These are phyloP conservation scores for Zymoseptoria tritici DNA, from an alignment of 2,329 filamentous ascomycete genomes.

Conservation along the genomic window DNA sequence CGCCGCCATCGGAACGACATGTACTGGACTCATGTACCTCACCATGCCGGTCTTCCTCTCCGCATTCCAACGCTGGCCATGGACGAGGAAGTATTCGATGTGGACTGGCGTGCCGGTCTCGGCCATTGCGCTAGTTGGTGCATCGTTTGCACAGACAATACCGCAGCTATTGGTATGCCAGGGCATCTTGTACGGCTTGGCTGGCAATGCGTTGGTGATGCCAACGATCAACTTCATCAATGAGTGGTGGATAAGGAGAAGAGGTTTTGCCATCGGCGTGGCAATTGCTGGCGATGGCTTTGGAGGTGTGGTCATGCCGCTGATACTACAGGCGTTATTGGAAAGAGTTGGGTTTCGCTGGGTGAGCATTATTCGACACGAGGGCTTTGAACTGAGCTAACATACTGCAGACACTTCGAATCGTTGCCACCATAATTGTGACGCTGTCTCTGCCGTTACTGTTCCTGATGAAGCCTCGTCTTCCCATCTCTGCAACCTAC, in stretches of 20 bases:
- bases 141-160: slow-evolving; percentile 32
- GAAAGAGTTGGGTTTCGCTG: slow-evolving; percentile 33
- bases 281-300: slow-evolving; percentile 39
- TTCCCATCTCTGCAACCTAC: slow-evolving; percentile 19
- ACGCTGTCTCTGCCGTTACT: slow-evolving; percentile 6
- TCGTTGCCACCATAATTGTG: slow-evolving; percentile 13
- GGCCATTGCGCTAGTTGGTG: slow-evolving; percentile 29
- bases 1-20: slow-evolving; percentile 39
- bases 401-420: slow-evolving; percentile 9
- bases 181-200: slow-evolving; percentile 33
- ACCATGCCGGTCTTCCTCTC: slow-evolving; percentile 35
- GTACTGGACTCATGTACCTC: slow-evolving; percentile 39
- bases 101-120: slow-evolving; percentile 33
- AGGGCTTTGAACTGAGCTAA: background rate
- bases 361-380: slow-evolving; percentile 4
- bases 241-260: slow-evolving; percentile 21
- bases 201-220: slow-evolving; percentile 15
- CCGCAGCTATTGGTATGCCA: slow-evolving; percentile 34
- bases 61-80: slow-evolving; percentile 32
- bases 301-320: slow-evolving; percentile 40
- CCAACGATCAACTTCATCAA: slow-evolving; percentile 13
- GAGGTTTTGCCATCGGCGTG: slow-evolving; percentile 46
- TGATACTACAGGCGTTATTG: slow-evolving; percentile 39
- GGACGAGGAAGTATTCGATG: slow-evolving; percentile 13
- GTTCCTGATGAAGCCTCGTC: slow-evolving; percentile 21